Base-by-base conservation (phyloP, 352 stramenopile genomes). In the Globisporangium cystogenes region DNA sequence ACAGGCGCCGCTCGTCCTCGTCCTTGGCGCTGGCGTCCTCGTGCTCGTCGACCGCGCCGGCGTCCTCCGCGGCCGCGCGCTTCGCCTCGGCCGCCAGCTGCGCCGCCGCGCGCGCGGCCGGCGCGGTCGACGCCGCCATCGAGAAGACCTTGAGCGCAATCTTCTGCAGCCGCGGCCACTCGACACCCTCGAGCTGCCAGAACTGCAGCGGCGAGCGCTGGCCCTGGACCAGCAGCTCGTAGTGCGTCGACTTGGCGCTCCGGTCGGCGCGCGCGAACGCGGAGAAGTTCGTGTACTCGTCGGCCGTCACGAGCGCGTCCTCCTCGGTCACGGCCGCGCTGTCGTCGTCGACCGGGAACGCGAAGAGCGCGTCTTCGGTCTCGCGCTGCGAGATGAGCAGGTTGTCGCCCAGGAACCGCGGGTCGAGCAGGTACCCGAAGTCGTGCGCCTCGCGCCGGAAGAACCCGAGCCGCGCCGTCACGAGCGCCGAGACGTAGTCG, bases 121-220 rank as follows among this genome's bases (percentile, higher is more conserved):
- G 11, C 8, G 45, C 45, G 1, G 16, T 51, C 0, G 45, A 51
- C 18, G 45, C 45, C 16, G 33, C 45, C 26, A 51, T 33, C 18
- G 45, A 29, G 21, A 51, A 51, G 18, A 51, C 45, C 23, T 51
- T 37, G 45, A 51, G 45, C 45, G 45, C 45, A 8, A 40, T 40
- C 26, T 26, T 2, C 45, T 51, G 45, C 45, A 51, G 29, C 6
- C 45, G 45, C n/a, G 45, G 45, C 45, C 45, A 51, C 18, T 51
- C 45, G 45, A 27, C 33, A 18, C 45, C 45, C 12, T 51, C 45
- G 16, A 51, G 20, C 27, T 51, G 45, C 45, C 45, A 51, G 12
- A 51, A 51, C 45, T 51, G 45, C 16, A 51, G 29, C 27, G 45
- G 45, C 45, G 45, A 40, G 16, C 45, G 45, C 29, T 39, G 40